Conservation (phyloP, 768 basidiomycete genomes). For the Psilocybe cubensis region DNA sequence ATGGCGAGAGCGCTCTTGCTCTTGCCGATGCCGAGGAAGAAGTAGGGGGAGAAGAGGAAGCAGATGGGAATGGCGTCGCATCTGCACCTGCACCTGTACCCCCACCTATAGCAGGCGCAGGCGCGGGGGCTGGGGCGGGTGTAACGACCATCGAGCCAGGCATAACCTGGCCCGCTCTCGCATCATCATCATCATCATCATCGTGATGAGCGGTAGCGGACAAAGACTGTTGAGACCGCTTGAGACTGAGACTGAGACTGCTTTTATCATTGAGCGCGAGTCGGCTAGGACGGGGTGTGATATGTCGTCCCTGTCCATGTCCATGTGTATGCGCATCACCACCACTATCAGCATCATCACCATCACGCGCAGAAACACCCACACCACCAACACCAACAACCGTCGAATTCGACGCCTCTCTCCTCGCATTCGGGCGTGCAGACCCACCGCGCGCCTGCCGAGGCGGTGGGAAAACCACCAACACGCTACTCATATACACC, state of each 20-base stretch:
- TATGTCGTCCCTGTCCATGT: too few relatives aligned
- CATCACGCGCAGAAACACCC: too few relatives aligned
- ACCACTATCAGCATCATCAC: too few relatives aligned
- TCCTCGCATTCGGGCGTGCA: slow-evolving; percentile 9
- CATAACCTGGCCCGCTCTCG: slow-evolving; percentile 14
- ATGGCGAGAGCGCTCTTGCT: too few relatives aligned
- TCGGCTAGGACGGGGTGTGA: slow-evolving; percentile 45
- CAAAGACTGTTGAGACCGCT: slow-evolving; percentile 11
- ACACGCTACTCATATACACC: slow-evolving; percentile 53
- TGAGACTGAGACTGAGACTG: slow-evolving; percentile 27
- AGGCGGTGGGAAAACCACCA: slow-evolving; percentile 41
- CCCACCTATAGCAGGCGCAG: too few relatives aligned
- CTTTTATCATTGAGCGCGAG: slow-evolving; percentile 36
- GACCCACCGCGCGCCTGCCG: background rate
- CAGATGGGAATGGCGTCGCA: background rate
- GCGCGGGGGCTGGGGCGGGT: slow-evolving; percentile 12
- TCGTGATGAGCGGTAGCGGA: slow-evolving; percentile 4
- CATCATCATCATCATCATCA: background rate
- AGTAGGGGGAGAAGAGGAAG: background rate
- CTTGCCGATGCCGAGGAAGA: background rate
- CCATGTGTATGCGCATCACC: too few relatives aligned
- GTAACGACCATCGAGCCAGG: slow-evolving; percentile 25
- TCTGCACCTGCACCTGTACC: too few relatives aligned
- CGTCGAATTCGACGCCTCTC: slow-evolving; percentile 23
- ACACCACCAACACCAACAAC: slow-evolving; percentile 1